Evolutionary conservation across 306 rosid species (phyloP).

Genomic region (Begonia fuchsioides): DNA sequence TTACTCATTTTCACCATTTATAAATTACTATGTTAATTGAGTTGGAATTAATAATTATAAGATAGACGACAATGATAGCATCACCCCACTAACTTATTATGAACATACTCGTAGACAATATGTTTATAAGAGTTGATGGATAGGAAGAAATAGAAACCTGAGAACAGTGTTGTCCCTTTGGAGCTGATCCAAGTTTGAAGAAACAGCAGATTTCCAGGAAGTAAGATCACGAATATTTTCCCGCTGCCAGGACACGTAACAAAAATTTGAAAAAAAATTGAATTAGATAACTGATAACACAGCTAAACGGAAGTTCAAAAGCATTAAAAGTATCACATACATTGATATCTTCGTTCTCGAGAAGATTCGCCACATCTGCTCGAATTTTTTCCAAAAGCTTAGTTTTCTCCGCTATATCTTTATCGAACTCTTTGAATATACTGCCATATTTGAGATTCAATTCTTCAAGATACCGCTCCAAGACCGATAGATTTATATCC

Average conservation of each 20-base stretch:
- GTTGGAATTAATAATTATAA: too few relatives aligned
- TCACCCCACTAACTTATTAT: too few relatives aligned
- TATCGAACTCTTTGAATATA: conserved; percentile 53
- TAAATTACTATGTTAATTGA: too few relatives aligned
- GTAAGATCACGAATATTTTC: conserved; percentile 40
- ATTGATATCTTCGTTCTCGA: conserved; percentile 32
- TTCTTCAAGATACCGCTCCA: conserved; percentile 78
- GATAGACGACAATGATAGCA: too few relatives aligned
- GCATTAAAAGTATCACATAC: conserved; percentile 32
- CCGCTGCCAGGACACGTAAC: conserved; percentile 48
- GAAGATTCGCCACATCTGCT: conserved; percentile 41
- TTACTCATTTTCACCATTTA: too few relatives aligned
- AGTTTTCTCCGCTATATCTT: conserved; percentile 45
- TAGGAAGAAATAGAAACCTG: conserved; percentile 35
- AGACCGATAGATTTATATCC: conserved; percentile 58
- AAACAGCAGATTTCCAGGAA: conserved; percentile 63
- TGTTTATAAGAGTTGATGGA: neutral
- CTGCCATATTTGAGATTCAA: conserved; percentile 56
- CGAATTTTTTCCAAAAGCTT: conserved; percentile 41
- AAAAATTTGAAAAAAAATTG: conserved; percentile 4
- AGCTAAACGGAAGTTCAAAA: neutral
- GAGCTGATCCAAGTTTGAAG: conserved; percentile 50
- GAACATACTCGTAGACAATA: too few relatives aligned
- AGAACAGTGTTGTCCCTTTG: conserved; percentile 51
- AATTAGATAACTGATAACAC: neutral